Evolutionary conservation across 2,329 filamentous ascomycete species (phyloP), one percentile per base, ranked within the genome.

Genomic region (Lachnum nothofagi): DNA sequence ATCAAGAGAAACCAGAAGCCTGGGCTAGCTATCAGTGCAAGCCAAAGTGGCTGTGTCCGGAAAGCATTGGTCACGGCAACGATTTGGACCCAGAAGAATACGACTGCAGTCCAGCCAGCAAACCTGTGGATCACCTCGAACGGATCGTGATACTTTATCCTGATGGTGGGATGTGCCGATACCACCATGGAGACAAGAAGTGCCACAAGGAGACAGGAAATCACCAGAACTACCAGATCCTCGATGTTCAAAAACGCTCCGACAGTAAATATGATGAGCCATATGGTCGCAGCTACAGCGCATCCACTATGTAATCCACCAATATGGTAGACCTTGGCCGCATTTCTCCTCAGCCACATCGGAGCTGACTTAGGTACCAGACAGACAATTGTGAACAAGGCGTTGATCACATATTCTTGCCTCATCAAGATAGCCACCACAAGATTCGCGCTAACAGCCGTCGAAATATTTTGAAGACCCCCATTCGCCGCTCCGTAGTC

Each of bases 171-270:
- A 54, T 77, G 68, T 1, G 78, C 75, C 29, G 74, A 71, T 33
- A 68, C 56, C 42, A 75, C 67, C 37, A 80, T 73, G 19, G 63
- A 56, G 22, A 74, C 35, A 43, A 81, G 66, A 38, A 78, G 58
- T 3, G 63, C 52, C 33, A 79, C 62, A 45, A 78, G 46, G 3
- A 54, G 37, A 17, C 55, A 59, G 1, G 47, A 45, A 23, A 53
- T 38, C 4, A 44, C 43, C 1, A 59, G 10, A 8, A 57, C 72
- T 67, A 17, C 29, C 2, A 27, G 41, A 49, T 72, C 63, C 2
- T 77, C 73, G 51, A 80, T 75, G 1, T 85, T 81, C 52, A 90
- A 86, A 1, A 83, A 83, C 37, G 86, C 86, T 9, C 16, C 76
- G 20, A 39, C 60, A 3, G 65, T 65, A 53, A 73, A 69, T 19